Evolutionary conservation across 1,284 basidiomycete genomes (phyloP), one percentile per base, ranked within the genome.

Genomic region (Lignosus rhinocerotis): DNA sequence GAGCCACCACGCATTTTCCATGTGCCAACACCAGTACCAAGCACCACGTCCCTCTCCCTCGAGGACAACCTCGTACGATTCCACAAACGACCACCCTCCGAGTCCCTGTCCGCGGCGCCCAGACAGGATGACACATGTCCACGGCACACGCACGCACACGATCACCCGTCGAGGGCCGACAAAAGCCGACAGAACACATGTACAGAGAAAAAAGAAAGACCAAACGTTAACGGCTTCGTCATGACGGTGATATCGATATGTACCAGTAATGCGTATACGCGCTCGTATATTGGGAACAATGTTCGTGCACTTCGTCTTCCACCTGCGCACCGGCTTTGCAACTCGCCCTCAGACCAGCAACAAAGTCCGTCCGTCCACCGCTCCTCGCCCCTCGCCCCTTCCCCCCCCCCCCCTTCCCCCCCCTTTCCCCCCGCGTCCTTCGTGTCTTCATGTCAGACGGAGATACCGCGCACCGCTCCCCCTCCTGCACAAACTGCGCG

Each of bases 241-340:
- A 49, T 56, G 59, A 41, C 31, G 57, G 47, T 53, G 46, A 52
- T 63, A 60, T 61, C 51, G 46, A 52, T 63, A 60, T 61, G 57
- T 64, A 64, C 59, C 61, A 61, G 54, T 58, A 39, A 46, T 55
- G 51, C 56, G 56, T 56, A 52, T 53, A 50, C 56, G 50, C 33
- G 59, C 49, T 30, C 32, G 9, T n/a, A 21, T 19, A 43, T 51
- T 30, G 36, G 50, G 14, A 51, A 47, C 48, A 52, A 36, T 52
- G 55, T 59, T 52, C 60, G 51, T 47, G 43, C 52, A 45, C n/a
- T 53, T n/a, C 38, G 57, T 39, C 49, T 41, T 55, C 45, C 53
- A 25, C 25, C 4, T 25, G 42, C 48, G 33, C 32, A 21, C 43
- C 39, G 39, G 16, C 51, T 30, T 43, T 17, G 25, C 11, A n/a